Evolutionary conservation across 306 rosid species (phyloP), one percentile per base, ranked within the genome.

Genomic region (Erythrophleum fordii): DNA sequence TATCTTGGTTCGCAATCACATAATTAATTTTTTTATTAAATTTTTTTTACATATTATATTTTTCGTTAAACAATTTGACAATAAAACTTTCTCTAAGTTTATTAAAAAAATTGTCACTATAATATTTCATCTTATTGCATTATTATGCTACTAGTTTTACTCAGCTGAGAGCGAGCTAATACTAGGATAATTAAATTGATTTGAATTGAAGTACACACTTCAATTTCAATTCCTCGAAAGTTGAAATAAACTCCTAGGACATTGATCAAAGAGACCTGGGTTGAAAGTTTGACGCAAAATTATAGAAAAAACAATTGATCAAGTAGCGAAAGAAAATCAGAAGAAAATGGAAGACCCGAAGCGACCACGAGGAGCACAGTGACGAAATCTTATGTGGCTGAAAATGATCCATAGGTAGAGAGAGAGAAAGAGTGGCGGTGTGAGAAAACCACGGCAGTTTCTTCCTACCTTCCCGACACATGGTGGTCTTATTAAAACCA

Each of bases 361-460:
- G 69, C 18, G 72, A 41, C 37, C 91, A 91, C 97, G 89, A 83
- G 89, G 74, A 76, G 78, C 87, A 91, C 90, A 88, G 88, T 48
- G 53, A 8, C 14, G 9, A 53, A 72, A 55, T 41, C 4, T 22
- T 67, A 46, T 28, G 37, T 81, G 85, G 53, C 67, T 55, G 80
- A 71, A 64, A 79, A 78, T 66, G 72, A 17, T 17, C 56, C 8
- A 17, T 14, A 46, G 0, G 52, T 46, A 6, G 8, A 2, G 23
- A 23, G 13, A 77, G n/a, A 79, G 17, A 81, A n/a, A n/a, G n/a
- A n/a, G 86, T 73, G 84, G 82, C 4, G 34, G 34, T 74, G 79
- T 35, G 88, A 85, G 79, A 89, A 90, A 90, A 90, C 95, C 89
- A 84, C 89, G 92, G 93, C 88, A 59, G 81, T 69, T 78, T 85